Evolutionary conservation across 139 green algal species (phyloP).

Genomic region (Asterochloris sp.): DNA sequence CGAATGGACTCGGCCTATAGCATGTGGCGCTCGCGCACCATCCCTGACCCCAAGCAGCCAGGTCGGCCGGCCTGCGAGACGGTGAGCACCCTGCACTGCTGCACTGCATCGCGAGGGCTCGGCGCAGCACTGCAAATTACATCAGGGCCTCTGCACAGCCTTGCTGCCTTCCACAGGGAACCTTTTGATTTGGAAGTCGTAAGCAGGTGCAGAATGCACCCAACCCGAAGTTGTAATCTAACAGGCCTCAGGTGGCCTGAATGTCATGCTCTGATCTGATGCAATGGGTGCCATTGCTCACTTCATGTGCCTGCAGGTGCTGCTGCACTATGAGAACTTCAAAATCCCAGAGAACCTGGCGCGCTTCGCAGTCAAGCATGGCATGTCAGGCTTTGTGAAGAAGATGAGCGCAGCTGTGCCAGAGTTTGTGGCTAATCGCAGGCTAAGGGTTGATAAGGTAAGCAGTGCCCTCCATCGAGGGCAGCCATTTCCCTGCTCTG

Average conservation of each 20-base stretch:
- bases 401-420: slow-evolving; percentile 58
- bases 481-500: too few relatives aligned
- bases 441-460: slow-evolving; percentile 31
- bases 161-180: too few relatives aligned
- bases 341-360: slow-evolving; percentile 79
- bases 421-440: slow-evolving; percentile 57
- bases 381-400: slow-evolving; percentile 88
- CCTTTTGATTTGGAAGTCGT: too few relatives aligned
- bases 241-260: too few relatives aligned
- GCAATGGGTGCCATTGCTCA: too few relatives aligned
- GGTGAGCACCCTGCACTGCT: neutral
- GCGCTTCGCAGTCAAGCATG: slow-evolving; percentile 63
- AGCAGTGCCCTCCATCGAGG: neutral
- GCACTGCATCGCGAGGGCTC: too few relatives aligned
- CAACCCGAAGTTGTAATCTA: too few relatives aligned
- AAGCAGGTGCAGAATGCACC: too few relatives aligned
- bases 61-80: slow-evolving; percentile 41
- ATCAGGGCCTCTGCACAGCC: too few relatives aligned
- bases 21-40: slow-evolving; percentile 59
- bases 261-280: too few relatives aligned
- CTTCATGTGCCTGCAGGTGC: slow-evolving; percentile 56
- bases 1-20: slow-evolving; percentile 48
- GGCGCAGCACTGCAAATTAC: too few relatives aligned
- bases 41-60: slow-evolving; percentile 62
- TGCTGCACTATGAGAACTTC: slow-evolving; percentile 90